Conservation (phyloP, 140 eudicot genomes). For the Cichorium intybus region DNA sequence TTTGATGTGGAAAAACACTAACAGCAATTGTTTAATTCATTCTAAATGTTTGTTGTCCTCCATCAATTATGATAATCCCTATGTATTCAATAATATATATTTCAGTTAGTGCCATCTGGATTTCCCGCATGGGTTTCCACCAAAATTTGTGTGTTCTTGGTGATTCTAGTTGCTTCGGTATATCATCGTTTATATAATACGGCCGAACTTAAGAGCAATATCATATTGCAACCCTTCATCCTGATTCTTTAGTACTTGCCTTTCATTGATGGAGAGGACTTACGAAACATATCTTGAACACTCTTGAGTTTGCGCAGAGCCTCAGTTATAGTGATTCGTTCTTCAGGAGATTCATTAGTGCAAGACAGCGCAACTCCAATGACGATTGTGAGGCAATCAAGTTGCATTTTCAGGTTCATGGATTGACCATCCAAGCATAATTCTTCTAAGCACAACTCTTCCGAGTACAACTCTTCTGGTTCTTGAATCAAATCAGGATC, state of each 20-base stretch:
- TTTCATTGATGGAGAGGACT: neutral
- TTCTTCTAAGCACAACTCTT: slow-evolving; percentile 5
- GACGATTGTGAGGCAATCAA: slow-evolving; percentile 32
- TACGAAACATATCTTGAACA: slow-evolving; percentile 24
- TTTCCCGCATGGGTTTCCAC: no score
- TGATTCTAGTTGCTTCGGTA: no score
- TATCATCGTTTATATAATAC: no score
- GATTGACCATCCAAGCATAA: slow-evolving; percentile 6
- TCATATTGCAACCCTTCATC: no score
- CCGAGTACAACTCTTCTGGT: slow-evolving; percentile 18
- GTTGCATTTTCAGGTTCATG: slow-evolving; percentile 9
- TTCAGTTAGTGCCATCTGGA: no score
- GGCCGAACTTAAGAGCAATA: no score
- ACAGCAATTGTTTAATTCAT: no score
- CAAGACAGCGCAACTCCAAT: slow-evolving; percentile 57
- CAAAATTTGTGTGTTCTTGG: no score
- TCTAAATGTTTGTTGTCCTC: no score
- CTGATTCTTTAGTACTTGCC: neutral
- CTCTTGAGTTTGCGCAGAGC: slow-evolving; percentile 41
- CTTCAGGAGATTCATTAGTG: slow-evolving; percentile 43
- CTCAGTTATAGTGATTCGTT: slow-evolving; percentile 39
- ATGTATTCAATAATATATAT: no score
- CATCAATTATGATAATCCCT: no score
- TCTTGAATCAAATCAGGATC: slow-evolving; percentile 15
- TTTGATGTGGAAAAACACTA: no score